phyloP scores from a whole-genome alignment of 169 alveolate species.

The Fabrea salina region DNA sequence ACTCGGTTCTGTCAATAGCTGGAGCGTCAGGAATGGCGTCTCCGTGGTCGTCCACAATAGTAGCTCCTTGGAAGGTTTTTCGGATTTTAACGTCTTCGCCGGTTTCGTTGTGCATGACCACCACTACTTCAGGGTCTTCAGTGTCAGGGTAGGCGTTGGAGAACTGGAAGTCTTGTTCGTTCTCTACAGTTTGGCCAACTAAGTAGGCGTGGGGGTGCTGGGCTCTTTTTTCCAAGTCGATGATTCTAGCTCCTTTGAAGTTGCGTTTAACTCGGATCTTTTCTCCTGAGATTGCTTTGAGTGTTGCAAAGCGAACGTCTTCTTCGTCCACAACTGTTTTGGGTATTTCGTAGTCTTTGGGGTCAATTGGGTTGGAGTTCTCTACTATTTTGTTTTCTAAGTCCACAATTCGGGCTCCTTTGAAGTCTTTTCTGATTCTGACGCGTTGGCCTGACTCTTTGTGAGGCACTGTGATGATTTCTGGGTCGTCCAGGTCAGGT shows the following conservation, averaged over 20 bases:
- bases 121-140: constrained; percentile 36
- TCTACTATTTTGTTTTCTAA: constrained; percentile 29
- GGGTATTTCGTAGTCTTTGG: not conserved
- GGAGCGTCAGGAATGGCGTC: constrained; percentile 19
- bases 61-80: constrained; percentile 28
- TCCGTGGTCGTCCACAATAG: constrained; percentile 29
- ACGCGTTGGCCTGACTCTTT: constrained; percentile 15
- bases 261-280: constrained; percentile 19
- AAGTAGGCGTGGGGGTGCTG: constrained; percentile 12
- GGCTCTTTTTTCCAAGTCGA: constrained; percentile 27
- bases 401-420: constrained; percentile 35
- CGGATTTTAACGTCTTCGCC: constrained; percentile 34
- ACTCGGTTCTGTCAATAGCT: constrained; percentile 27
- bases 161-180: constrained; percentile 34
- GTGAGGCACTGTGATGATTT: constrained; percentile 13
- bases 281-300: constrained; percentile 5
- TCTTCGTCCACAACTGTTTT: constrained; percentile 30
- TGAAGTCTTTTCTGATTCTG: constrained; percentile 29
- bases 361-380: constrained; percentile 14
- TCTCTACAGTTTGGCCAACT: constrained; percentile 26
- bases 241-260: constrained; percentile 28
- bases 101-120: constrained; percentile 32
- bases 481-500: constrained; percentile 26
- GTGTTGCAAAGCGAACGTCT: constrained; percentile 24
- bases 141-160: constrained; percentile 32